Evolutionary conservation across 768 basidiomycete genomes (phyloP), one percentile per base, ranked within the genome.

Genomic region (Pholiota microspora): DNA sequence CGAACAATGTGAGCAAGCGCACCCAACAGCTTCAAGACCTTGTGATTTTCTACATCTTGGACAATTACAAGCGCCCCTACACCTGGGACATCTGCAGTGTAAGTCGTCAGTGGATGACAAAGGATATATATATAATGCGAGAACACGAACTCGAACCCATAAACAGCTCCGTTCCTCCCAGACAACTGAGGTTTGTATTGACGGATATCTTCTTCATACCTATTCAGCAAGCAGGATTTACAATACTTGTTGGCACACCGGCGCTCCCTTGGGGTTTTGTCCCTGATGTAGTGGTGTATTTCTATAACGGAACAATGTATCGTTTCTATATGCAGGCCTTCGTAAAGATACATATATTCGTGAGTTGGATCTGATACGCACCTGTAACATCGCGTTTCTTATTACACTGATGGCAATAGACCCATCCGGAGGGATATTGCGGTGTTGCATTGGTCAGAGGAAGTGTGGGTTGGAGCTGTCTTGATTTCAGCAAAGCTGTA

Each of bases 381-480:
- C 88, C 70, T 44, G 70, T 63, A 25, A 67, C 63, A 59, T 82
- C 82, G 48, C 82, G 81, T 60, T 85, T 87, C 64, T 77, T 79
- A 57, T 74, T 76, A 68, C 89, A 89, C 62, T 89, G 88, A 65
- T 89, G 89, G 59, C 89, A 91, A 59, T 84, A 81, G 47, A 81
- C 68, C 65, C 75, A 63, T 62, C 78, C 75, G 49, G 71, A 69
- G 9, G 73, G 71, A 58, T 68, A 72, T n/a, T 72, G 69, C 6
- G 64, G 53, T 24, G 62, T 67, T 4, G 64, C 60, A 34, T 70
- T 67, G 51, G 52, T 56, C 24, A 69, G 69, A 31, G 74, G 73
- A 53, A 60, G 67, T 34, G 72, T 69, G 13, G 61, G 46, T 44
- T 63, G 57, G 16, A 51, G 36, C 45, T 65, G 59, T 21, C 49